phyloP scores from a whole-genome alignment of 1,284 basidiomycete species.

The Fomes fomentarius region DNA sequence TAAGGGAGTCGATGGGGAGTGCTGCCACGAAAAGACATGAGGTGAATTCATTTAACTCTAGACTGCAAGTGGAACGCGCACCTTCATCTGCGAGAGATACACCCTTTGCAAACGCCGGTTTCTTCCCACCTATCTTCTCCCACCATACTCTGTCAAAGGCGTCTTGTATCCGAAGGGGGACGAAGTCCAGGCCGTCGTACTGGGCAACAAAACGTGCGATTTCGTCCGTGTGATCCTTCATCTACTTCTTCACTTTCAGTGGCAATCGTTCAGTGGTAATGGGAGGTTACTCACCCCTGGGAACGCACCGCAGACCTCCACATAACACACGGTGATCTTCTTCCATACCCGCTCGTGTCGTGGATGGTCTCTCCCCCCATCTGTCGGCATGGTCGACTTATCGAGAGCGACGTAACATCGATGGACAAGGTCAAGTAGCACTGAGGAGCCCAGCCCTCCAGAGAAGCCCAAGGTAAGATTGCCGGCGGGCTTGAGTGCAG shows the following conservation, averaged over 20 bases:
- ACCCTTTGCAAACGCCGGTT: conserved; percentile 33
- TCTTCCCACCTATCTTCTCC: conserved; percentile 43
- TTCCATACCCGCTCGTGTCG: conserved; percentile 66
- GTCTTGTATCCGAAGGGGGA: conserved; percentile 67
- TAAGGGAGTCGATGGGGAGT: conserved; percentile 26
- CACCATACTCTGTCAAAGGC: conserved; percentile 77
- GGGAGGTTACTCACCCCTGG: conserved; percentile 64
- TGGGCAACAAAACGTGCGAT: conserved; percentile 47
- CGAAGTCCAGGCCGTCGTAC: conserved; percentile 58
- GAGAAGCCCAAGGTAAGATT: conserved; percentile 71
- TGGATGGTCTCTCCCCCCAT: conserved; percentile 69
- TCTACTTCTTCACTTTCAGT: conserved; percentile 40
- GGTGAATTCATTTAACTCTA: background rate
- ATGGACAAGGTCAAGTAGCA: conserved; percentile 70
- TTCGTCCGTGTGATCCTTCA: conserved; percentile 56
- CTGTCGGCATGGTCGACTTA: conserved; percentile 33
- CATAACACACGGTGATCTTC: conserved; percentile 63
- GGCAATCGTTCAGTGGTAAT: no score
- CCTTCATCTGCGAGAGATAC: conserved; percentile 59
- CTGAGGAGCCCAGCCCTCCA: conserved; percentile 73
- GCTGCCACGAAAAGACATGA: conserved; percentile 26
- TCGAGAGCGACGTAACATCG: conserved; percentile 58
- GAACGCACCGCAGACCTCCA: conserved; percentile 67
- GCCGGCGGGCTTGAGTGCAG: conserved; percentile 64
- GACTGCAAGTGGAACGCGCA: conserved; percentile 24